A percentile compares a stretch with the other conserved stretches of the same genome.
Evolutionary conservation across 2,329 filamentous ascomycete species (phyloP).

Genomic region (Aspergillus piperis): DNA sequence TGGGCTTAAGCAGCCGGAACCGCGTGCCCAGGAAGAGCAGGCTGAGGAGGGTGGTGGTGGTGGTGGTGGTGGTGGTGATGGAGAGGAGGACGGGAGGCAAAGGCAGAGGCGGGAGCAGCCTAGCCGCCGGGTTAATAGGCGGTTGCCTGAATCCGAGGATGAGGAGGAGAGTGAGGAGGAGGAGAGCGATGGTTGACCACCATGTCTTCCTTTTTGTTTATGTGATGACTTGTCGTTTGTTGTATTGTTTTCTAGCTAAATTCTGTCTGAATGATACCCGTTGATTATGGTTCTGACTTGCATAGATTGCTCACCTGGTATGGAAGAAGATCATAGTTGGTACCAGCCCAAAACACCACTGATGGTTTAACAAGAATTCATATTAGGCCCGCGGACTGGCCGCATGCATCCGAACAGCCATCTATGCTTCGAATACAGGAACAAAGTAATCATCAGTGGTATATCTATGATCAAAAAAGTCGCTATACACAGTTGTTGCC

Average conservation of each 20-base stretch:
- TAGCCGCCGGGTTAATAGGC: not conserved
- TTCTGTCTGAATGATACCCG: not conserved
- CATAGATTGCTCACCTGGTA: not conserved
- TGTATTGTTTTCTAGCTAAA: not conserved
- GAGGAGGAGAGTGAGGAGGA: constrained; percentile 12
- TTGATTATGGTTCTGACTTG: not conserved
- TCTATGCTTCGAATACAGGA: constrained; percentile 1
- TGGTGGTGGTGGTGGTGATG: not conserved
- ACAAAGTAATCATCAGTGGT: constrained; percentile 22
- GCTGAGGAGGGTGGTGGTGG: constrained; percentile 10
- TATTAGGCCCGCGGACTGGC: constrained; percentile 1
- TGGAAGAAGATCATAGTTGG: not conserved
- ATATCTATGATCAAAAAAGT: constrained; percentile 18
- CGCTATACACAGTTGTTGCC: constrained; percentile 6
- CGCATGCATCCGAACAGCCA: not conserved
- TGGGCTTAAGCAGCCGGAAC: constrained; percentile 46
- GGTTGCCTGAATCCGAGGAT: not conserved
- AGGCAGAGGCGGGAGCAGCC: constrained; percentile 1
- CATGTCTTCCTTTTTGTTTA: not conserved
- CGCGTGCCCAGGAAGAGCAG: not conserved
- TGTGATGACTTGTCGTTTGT: not conserved
- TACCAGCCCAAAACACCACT: not conserved
- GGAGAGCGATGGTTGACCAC: constrained; percentile 14
- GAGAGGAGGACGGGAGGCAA: constrained; percentile 7
- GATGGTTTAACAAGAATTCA: not conserved